Percentiles rank a stretch among this genome's conserved stretches.
These are phyloP conservation scores for Panus rudis DNA, from an alignment of 768 basidiomycete species.

Conservation along the genomic window DNA sequence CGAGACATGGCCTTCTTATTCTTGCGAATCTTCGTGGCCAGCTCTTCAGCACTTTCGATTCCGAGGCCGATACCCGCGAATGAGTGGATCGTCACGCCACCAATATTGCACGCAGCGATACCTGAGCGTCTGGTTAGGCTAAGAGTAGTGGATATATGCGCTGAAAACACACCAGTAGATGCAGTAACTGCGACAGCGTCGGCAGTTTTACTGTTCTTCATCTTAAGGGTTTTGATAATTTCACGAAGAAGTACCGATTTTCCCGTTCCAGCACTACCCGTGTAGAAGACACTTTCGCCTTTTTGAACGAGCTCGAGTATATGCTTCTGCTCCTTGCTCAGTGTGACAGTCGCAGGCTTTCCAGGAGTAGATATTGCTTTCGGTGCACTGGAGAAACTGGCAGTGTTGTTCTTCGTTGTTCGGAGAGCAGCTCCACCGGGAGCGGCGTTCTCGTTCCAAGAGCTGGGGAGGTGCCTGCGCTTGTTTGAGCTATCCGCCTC, in stretches of 20 bases:
- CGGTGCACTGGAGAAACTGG: slow-evolving; percentile 2
- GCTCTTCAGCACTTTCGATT: slow-evolving; percentile 49
- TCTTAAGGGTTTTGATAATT: slow-evolving; percentile 72
- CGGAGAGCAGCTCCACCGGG: not conserved
- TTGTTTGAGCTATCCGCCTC: slow-evolving; percentile 30
- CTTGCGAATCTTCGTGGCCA: slow-evolving; percentile 62
- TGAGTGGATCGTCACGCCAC: slow-evolving; percentile 91
- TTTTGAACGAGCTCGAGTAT: slow-evolving; percentile 74
- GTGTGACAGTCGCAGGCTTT: slow-evolving; percentile 38
- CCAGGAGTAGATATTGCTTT: not conserved
- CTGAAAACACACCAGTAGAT: slow-evolving; percentile 61
- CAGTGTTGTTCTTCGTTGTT: slow-evolving; percentile 1
- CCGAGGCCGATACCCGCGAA: slow-evolving; percentile 94
- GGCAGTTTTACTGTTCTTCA: slow-evolving; percentile 39
- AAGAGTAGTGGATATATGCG: not conserved
- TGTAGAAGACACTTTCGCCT: slow-evolving; percentile 84
- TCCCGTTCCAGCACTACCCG: slow-evolving; percentile 95
- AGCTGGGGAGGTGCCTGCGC: slow-evolving; percentile 50
- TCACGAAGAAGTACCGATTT: slow-evolving; percentile 93
- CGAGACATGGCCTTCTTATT: slow-evolving; percentile 78
- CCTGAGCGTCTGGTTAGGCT: slow-evolving; percentile 33
- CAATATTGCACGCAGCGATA: slow-evolving; percentile 97
- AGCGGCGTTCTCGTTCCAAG: slow-evolving; percentile 29
- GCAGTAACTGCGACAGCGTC: slow-evolving; percentile 92
- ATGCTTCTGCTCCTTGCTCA: slow-evolving; percentile 83